Percentiles rank a stretch among this genome's conserved stretches.
Conservation (phyloP, 2,329 filamentous ascomycete genomes). For the Chaetomiaceae sp. region DNA sequence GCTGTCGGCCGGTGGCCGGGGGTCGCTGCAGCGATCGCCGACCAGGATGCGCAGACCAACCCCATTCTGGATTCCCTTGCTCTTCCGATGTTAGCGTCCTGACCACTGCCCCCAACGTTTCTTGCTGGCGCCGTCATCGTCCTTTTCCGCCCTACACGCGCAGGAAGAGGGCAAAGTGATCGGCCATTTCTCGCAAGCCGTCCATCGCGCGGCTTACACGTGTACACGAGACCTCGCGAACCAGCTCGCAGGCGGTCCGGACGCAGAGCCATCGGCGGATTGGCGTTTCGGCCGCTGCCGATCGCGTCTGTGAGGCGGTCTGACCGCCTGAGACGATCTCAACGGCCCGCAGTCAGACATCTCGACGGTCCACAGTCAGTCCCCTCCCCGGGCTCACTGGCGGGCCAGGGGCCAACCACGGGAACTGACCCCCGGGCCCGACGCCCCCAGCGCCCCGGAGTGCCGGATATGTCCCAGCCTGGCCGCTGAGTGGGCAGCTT, state of each 20-base stretch:
- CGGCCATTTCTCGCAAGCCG: neutral
- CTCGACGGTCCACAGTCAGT: neutral
- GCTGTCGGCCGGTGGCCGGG: too few relatives aligned
- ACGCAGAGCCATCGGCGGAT: constrained; percentile 2
- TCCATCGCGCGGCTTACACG: constrained; percentile 1
- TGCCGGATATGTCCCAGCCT: neutral
- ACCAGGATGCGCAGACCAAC: constrained; percentile 21
- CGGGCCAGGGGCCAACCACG: neutral
- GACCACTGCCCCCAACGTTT: constrained; percentile 11
- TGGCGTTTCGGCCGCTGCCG: constrained; percentile 12
- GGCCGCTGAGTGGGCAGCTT: too few relatives aligned
- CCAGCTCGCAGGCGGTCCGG: neutral
- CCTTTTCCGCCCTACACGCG: neutral
- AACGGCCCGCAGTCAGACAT: constrained; percentile 18
- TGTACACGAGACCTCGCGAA: neutral
- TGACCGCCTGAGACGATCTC: constrained; percentile 18
- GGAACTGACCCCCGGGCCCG: neutral
- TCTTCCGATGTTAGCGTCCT: constrained; percentile 23
- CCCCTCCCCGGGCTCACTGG: neutral
- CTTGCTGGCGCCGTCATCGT: constrained; percentile 1
- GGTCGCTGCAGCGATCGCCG: constrained; percentile 22
- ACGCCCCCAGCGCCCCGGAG: neutral
- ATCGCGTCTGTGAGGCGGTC: constrained; percentile 12
- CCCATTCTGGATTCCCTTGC: constrained; percentile 15
- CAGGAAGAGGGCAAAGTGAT: neutral